Conservation (phyloP, 768 basidiomycete genomes). For the Russula sp. region DNA sequence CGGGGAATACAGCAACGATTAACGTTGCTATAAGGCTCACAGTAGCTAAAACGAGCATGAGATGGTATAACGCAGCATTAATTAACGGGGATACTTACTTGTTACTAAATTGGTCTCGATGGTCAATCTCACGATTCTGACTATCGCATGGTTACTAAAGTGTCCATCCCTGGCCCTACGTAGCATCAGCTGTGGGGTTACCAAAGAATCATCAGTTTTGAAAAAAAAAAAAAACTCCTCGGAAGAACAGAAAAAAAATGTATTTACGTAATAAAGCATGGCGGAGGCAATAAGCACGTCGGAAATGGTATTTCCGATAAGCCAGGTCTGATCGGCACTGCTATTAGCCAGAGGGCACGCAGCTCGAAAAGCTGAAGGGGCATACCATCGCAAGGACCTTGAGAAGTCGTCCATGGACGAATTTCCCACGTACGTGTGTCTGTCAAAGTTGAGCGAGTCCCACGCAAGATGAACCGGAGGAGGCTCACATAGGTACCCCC, state of each 20-base stretch:
- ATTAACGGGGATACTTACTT: background rate
- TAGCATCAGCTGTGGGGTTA: background rate
- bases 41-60: background rate
- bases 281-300: slow-evolving; percentile 10
- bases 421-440: background rate
- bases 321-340: slow-evolving; percentile 5
- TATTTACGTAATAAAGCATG: slow-evolving; percentile 3
- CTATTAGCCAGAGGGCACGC: too few species aligned
- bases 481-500: slow-evolving; percentile 1
- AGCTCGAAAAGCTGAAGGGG: background rate
- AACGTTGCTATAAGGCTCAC: background rate
- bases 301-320: slow-evolving; percentile 3
- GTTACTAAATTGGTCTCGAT: slow-evolving; percentile 28
- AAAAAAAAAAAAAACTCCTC: too few species aligned
- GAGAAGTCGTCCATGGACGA: background rate
- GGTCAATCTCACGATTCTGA: slow-evolving; percentile 25
- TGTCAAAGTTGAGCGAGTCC: background rate
- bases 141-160: slow-evolving; percentile 10
- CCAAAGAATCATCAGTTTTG: background rate
- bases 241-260: background rate
- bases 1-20: too few species aligned
- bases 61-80: background rate
- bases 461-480: background rate
- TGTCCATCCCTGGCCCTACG: background rate
- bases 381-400: background rate